phyloP scores from a whole-genome alignment of 2,329 filamentous ascomycete species.

The Aspergillus sclerotialis region DNA sequence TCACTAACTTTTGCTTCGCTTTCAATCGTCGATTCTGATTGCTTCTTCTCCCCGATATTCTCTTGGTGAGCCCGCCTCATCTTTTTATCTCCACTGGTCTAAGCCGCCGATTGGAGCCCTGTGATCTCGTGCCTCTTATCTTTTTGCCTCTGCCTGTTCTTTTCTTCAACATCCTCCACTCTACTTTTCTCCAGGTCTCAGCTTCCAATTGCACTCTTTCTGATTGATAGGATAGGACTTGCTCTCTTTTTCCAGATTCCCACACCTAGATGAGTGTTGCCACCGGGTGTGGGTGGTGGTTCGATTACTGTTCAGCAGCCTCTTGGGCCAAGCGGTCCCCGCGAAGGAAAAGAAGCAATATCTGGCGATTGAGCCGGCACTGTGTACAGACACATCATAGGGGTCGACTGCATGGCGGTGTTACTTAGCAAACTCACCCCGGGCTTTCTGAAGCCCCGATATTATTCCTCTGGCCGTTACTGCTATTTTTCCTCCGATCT shows the following conservation, averaged over 20 bases:
- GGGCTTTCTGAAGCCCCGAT: constrained; percentile 14
- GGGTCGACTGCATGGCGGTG: constrained; percentile 18
- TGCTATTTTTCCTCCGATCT: constrained; percentile 7
- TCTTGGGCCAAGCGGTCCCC: constrained; percentile 25
- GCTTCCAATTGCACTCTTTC: constrained; percentile 5
- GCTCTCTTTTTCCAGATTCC: constrained; percentile 11
- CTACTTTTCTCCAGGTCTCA: constrained; percentile 3
- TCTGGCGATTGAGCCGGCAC: background rate
- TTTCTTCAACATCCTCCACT: constrained; percentile 3
- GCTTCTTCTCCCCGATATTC: constrained; percentile 5
- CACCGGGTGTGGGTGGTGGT: constrained; percentile 26
- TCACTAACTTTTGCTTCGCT: too few species aligned
- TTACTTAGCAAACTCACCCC: constrained; percentile 12
- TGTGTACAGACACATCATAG: background rate
- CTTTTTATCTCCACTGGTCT: constrained; percentile 7
- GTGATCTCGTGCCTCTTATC: too few species aligned
- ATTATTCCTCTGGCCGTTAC: constrained; percentile 11
- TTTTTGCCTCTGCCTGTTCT: too few species aligned
- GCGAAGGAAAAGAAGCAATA: constrained; percentile 19
- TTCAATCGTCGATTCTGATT: constrained; percentile 1
- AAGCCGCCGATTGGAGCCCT: constrained; percentile 5
- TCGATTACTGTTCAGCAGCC: constrained; percentile 30
- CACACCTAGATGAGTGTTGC: constrained; percentile 29
- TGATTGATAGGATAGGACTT: constrained; percentile 8
- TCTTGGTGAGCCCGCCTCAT: background rate